Evolutionary conservation across 441 rosid species (phyloP), one percentile per base, ranked within the genome.

Genomic region (Melastoma candidum): DNA sequence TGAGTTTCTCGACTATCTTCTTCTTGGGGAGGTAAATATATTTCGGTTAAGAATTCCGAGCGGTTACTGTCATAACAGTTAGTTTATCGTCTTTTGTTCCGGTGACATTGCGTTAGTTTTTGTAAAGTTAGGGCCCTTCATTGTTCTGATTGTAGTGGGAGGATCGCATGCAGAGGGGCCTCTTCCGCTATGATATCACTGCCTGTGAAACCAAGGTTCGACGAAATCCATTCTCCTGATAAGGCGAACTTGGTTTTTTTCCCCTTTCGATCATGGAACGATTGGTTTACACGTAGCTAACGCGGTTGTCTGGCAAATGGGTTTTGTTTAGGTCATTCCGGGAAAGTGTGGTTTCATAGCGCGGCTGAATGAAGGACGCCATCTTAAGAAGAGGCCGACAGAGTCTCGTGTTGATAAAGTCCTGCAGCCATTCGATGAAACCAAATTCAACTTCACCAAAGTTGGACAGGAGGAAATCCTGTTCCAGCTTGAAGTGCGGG

Each of bases 381-480:
- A 83, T 71, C 75, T 87, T 48, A 82, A 87, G 87, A 92, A 92
- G 77, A 80, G 98, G 75, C 98, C 95, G 26, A 92, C 96, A 46
- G 94, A 92, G 62, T 83, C 85, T 65, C 83, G 85, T 41, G 90
- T 92, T 46, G 96, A 85, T 64, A 82, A 77, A 79, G 98, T 92
- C 53, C 83, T 87, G 26, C 95, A 85, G 71, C 83, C 98, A 11
- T 92, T 92, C 60, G 96, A 92, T 60, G 87, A 70, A 12, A 82
- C 52, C 77, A 92, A 92, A 64, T 92, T 92, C 67, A 92, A 85
- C 71, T 92, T 92, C 74, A 87, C 93, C 54, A 87, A 87, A 71
- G 84, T 92, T 47, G 94, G 94, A 41, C 98, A 87, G 64, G 98
- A 92, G 61, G 98, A 92, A 74, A 70, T 92, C 60, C 94, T 92